A percentile compares a stretch with the other conserved stretches of the same genome.
These are phyloP conservation scores for Lipomyces japonicus DNA, from an alignment of 805 yeast species.

Conservation along the genomic window DNA sequence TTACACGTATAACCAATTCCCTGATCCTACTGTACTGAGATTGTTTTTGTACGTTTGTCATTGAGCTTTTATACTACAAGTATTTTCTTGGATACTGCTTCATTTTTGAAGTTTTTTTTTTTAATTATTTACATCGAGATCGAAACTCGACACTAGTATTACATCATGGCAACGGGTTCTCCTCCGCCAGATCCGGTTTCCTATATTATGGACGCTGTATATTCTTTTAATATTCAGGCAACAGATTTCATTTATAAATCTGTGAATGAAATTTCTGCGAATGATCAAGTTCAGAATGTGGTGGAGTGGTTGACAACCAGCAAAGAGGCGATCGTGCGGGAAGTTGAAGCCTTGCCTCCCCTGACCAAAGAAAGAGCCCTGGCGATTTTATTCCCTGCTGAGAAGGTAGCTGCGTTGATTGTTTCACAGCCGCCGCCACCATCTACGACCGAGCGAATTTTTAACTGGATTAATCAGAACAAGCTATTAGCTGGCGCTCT, in stretches of 20 bases:
- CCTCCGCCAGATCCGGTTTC: slow-evolving; percentile 30
- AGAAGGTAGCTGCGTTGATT: slow-evolving; percentile 1
- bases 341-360: slow-evolving; percentile 11
- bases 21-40: no score
- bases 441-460: not conserved
- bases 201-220: slow-evolving; percentile 20
- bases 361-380: not conserved
- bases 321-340: slow-evolving; percentile 14
- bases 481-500: slow-evolving; percentile 18
- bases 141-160: no score
- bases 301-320: slow-evolving; percentile 16
- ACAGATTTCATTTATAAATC: slow-evolving; percentile 21
- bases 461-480: slow-evolving; percentile 19
- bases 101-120: no score
- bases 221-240: slow-evolving; percentile 10
- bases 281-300: slow-evolving; percentile 1
- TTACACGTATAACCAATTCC: no score
- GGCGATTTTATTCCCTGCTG: slow-evolving; percentile 6
- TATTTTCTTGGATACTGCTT: no score
- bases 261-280: slow-evolving; percentile 10
- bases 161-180: no score
- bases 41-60: no score
- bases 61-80: no score
- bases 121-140: no score
- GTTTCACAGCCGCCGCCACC: slow-evolving; percentile 15